Evolutionary conservation across 2,329 filamentous ascomycete species (phyloP).

Genomic region (Hypoxylon sp.): DNA sequence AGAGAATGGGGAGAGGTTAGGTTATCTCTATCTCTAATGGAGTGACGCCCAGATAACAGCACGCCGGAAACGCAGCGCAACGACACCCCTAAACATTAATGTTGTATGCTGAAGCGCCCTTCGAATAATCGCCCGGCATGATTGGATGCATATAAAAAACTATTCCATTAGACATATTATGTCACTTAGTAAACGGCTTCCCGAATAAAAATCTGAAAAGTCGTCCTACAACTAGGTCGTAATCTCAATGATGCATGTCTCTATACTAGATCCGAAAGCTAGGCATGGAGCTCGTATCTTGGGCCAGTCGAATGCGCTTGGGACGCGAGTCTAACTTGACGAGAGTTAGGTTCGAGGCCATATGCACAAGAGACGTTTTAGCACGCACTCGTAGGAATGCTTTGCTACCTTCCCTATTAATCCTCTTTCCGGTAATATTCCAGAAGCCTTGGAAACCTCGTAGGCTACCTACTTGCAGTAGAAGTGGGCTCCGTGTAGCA

Average conservation of each 20-base stretch:
- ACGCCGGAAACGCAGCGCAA: too few relatives aligned
- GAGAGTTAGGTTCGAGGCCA: not conserved
- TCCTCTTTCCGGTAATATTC: constrained; percentile 8
- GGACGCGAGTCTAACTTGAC: not conserved
- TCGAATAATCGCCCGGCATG: not conserved
- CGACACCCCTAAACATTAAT: too few relatives aligned
- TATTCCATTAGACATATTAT: too few relatives aligned
- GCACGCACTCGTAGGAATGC: not conserved
- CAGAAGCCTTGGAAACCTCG: constrained; percentile 1
- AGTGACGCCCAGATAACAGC: too few relatives aligned
- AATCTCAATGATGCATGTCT: not conserved
- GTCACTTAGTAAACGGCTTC: too few relatives aligned
- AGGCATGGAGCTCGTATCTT: not conserved
- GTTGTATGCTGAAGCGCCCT: too few relatives aligned
- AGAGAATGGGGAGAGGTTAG: too few relatives aligned
- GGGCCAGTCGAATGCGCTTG: not conserved
- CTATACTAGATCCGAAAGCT: not conserved
- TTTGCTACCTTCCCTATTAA: constrained; percentile 7
- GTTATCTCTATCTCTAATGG: too few relatives aligned
- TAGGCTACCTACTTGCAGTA: not conserved
- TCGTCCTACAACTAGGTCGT: not conserved
- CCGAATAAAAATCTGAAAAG: too few relatives aligned
- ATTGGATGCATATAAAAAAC: not conserved
- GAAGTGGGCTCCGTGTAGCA: not conserved
- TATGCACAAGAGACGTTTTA: not conserved